Evolutionary conservation across 2,329 filamentous ascomycete species (phyloP).

Genomic region (Neofusicoccum cordaticola): DNA sequence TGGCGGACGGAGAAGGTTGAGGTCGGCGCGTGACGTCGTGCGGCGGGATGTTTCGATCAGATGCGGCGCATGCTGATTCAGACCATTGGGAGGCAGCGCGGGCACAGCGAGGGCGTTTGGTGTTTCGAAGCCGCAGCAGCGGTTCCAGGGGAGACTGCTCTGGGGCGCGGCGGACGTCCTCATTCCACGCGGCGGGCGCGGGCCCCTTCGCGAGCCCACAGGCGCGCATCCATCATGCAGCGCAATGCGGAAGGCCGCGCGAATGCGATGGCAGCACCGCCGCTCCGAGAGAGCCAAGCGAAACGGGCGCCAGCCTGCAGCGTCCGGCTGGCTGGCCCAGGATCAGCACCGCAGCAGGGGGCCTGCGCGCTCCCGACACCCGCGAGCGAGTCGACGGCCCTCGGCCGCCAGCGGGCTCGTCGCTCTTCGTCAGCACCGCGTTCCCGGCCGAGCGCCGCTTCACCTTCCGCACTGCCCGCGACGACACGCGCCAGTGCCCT

Average conservation of each 20-base stretch:
- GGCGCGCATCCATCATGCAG: conserved; percentile 12
- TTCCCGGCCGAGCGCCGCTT: not conserved
- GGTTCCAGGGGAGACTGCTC: not conserved
- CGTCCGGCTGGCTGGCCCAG: not conserved
- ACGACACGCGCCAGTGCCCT: not conserved
- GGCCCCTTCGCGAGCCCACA: conserved; percentile 2
- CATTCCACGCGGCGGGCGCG: conserved; percentile 4
- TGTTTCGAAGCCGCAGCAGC: conserved; percentile 1
- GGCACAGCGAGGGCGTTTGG: not conserved
- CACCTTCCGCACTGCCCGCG: conserved; percentile 1
- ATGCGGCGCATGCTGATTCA: conserved; percentile 14
- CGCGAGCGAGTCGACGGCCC: not conserved
- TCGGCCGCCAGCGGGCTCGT: not conserved
- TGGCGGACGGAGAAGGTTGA: not conserved
- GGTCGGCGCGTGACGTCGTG: conserved; percentile 12
- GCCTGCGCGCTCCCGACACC: conserved; percentile 1
- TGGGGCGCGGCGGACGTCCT: not conserved
- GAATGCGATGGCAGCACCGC: not conserved
- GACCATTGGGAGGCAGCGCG: not conserved
- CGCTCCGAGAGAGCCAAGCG: conserved; percentile 1
- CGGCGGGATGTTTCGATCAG: conserved; percentile 13
- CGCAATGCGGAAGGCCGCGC: not conserved
- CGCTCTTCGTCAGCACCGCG: not conserved
- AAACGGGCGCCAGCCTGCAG: not conserved
- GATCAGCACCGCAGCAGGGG: conserved; percentile 8